A percentile compares a stretch with the other conserved stretches of the same genome.
phyloP scores from a whole-genome alignment of 148 eudicot genomes.

The Euryodendron excelsum region DNA sequence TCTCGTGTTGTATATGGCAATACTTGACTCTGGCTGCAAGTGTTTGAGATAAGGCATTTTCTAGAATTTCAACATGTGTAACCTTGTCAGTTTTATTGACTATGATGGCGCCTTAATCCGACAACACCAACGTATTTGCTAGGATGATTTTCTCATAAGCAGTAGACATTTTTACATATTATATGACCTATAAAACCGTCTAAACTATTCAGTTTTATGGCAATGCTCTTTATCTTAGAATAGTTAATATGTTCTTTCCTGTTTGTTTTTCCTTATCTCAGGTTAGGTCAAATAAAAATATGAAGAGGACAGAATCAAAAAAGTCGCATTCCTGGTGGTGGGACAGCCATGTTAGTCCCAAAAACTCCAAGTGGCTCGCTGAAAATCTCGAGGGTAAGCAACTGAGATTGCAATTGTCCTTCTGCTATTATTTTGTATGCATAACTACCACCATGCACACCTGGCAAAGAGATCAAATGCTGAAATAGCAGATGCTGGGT shows the following conservation, averaged over 20 bases:
- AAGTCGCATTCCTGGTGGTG: constrained; percentile 85
- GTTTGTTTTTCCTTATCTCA: constrained; percentile 6
- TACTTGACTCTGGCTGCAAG: background rate
- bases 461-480: background rate
- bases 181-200: background rate
- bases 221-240: background rate
- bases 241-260: background rate
- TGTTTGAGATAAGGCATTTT: background rate
- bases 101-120: background rate
- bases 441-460: background rate
- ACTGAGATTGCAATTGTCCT: constrained; percentile 10
- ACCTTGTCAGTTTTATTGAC: background rate
- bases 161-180: background rate
- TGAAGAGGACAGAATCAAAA: constrained; percentile 43
- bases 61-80: background rate
- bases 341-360: constrained; percentile 79
- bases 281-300: constrained; percentile 22
- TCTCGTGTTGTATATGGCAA: background rate
- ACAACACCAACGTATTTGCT: too few species aligned
- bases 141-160: background rate
- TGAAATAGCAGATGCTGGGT: background rate
- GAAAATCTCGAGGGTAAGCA: constrained; percentile 75
- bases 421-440: background rate
- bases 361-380: constrained; percentile 75
- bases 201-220: background rate